A percentile compares a stretch with the other conserved stretches of the same genome.
These are phyloP conservation scores for Globisporangium uncinulatum DNA, from an alignment of 352 stramenopile genomes.

Conservation along the genomic window DNA sequence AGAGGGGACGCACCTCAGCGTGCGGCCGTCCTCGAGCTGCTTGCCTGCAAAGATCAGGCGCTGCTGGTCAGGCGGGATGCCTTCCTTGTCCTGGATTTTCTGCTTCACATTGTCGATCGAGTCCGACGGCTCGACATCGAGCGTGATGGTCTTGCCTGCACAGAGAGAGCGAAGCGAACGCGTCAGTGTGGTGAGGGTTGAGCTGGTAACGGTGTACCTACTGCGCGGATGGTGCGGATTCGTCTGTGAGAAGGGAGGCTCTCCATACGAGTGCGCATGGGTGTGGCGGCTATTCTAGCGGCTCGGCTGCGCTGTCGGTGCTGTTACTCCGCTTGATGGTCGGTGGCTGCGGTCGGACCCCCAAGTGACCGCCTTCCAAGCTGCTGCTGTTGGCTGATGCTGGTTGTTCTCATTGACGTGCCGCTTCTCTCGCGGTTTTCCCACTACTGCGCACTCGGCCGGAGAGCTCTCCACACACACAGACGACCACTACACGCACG, in stretches of 20 bases:
- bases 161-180: conserved; percentile 3
- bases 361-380: too few species aligned
- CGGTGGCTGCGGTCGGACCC: too few species aligned
- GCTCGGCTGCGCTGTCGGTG: conserved; percentile 1
- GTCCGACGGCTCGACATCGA: conserved; percentile 90
- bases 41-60: conserved; percentile 84
- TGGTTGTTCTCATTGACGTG: neutral
- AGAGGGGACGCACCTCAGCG: conserved; percentile 32
- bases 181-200: neutral
- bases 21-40: conserved; percentile 90
- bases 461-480: neutral
- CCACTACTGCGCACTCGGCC: neutral
- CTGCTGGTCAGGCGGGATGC: conserved; percentile 91
- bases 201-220: too few species aligned
- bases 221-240: too few species aligned
- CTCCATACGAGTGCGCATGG: neutral
- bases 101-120: conserved; percentile 95
- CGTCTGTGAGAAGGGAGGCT: too few species aligned
- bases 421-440: neutral
- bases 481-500: neutral
- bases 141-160: conserved; percentile 86
- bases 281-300: neutral
- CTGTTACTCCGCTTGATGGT: neutral
- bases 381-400: neutral
- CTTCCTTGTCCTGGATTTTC: conserved; percentile 91